Percentiles rank a stretch among this genome's conserved stretches.
Evolutionary conservation across 2,329 filamentous ascomycete genomes (phyloP).

Genomic region (Kalaharituber pfeilii): DNA sequence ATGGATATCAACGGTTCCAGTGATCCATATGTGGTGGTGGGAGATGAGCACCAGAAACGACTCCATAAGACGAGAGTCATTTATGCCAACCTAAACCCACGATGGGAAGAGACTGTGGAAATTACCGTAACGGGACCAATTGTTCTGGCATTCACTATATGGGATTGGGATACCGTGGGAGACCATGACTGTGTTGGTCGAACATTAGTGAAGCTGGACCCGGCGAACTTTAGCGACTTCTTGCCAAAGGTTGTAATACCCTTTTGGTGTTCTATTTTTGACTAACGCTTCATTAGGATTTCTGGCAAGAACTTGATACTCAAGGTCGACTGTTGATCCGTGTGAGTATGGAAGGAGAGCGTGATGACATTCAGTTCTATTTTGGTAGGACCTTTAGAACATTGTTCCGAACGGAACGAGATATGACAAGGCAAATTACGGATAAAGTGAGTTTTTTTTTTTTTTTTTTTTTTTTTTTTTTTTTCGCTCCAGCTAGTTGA

Average conservation of each 20-base stretch:
- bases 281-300: constrained; percentile 38
- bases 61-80: constrained; percentile 88
- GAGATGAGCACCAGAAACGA: constrained; percentile 94
- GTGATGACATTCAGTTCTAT: constrained; percentile 96
- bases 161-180: constrained; percentile 94
- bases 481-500: neutral
- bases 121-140: constrained; percentile 82
- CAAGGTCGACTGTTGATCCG: constrained; percentile 77
- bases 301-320: constrained; percentile 93
- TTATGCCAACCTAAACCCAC: constrained; percentile 74
- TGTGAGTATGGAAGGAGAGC: constrained; percentile 96
- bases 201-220: constrained; percentile 95
- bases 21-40: constrained; percentile 91
- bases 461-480: constrained; percentile 1
- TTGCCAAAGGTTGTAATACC: constrained; percentile 42
- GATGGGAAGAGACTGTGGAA: constrained; percentile 94
- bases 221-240: constrained; percentile 92
- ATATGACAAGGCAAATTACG: constrained; percentile 96
- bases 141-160: constrained; percentile 90
- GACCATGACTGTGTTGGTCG: constrained; percentile 95
- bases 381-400: constrained; percentile 95
- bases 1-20: constrained; percentile 88
- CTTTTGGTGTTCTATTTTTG: neutral
- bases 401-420: constrained; percentile 83
- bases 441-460: constrained; percentile 55